Percentiles rank a stretch among this genome's conserved stretches.
Conservation (phyloP, 441 rosid species). For the Pelargonium fulgidum region DNA sequence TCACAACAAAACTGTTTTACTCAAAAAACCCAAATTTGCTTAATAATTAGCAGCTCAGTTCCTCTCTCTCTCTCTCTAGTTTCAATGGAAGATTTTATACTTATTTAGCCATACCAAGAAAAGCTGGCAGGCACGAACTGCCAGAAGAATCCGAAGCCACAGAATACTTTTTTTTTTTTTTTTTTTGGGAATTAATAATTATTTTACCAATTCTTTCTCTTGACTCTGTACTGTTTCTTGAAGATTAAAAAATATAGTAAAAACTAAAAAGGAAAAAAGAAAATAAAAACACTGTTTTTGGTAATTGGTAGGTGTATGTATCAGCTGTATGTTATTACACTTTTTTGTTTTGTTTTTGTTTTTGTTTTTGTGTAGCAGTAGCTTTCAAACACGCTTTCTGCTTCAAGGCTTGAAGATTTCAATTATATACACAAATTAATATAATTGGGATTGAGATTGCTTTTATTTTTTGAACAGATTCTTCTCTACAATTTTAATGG, state of each 20-base stretch:
- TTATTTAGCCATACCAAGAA: neutral
- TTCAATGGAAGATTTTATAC: neutral
- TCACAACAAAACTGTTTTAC: neutral
- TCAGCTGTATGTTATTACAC: neutral
- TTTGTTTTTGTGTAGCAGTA: too few relatives aligned
- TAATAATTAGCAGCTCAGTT: neutral
- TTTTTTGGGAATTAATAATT: neutral
- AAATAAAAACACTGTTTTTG: neutral
- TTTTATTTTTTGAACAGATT: too few relatives aligned
- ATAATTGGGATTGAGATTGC: too few relatives aligned
- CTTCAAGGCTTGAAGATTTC: too few relatives aligned
- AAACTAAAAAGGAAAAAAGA: neutral
- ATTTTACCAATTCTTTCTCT: neutral
- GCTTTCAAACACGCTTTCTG: too few relatives aligned
- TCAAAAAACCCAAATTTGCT: neutral
- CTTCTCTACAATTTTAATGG: too few relatives aligned
- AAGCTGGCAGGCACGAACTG: constrained; percentile 3
- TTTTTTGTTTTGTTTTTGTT: neutral
- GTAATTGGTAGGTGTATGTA: neutral
- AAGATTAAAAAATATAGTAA: neutral
- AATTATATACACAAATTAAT: too few relatives aligned
- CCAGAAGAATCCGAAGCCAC: neutral
- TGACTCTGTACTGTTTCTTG: neutral
- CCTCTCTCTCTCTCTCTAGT: neutral
- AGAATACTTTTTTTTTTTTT: neutral